These are phyloP conservation scores for Botryotinia convoluta DNA, from an alignment of 2,329 filamentous ascomycete species.

Conservation along the genomic window DNA sequence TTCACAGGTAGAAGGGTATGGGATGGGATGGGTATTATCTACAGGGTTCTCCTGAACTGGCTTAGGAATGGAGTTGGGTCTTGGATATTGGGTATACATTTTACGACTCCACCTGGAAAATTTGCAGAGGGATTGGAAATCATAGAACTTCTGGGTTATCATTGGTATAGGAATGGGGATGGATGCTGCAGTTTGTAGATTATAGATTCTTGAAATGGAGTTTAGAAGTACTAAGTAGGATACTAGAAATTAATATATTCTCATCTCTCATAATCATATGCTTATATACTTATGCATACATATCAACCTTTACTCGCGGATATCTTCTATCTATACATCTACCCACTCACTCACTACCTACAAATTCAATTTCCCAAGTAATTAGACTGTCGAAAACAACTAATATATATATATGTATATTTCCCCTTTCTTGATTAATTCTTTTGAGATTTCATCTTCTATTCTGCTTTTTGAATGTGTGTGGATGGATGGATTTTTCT, in stretches of 20 bases:
- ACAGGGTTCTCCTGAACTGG: background rate
- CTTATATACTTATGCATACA: too few relatives aligned
- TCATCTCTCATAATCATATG: background rate
- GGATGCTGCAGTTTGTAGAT: background rate
- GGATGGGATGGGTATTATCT: background rate
- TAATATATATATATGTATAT: too few relatives aligned
- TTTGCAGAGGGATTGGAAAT: background rate
- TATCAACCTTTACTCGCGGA: too few relatives aligned
- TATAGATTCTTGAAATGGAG: background rate
- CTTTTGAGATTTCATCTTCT: background rate
- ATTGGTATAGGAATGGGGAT: background rate
- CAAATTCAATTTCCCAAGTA: background rate
- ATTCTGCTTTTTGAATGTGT: background rate
- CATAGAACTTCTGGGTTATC: too few relatives aligned
- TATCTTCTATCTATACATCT: too few relatives aligned
- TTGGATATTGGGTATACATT: too few relatives aligned
- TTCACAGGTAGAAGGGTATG: background rate
- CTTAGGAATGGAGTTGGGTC: too few relatives aligned
- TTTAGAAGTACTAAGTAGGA: background rate
- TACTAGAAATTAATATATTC: background rate
- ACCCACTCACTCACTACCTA: background rate
- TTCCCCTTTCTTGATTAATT: background rate
- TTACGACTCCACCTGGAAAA: too few relatives aligned
- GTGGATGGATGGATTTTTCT: background rate
- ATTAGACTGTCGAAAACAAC: background rate